Conservation (phyloP, 1,284 basidiomycete species). For the Fomitopsis betulina region DNA sequence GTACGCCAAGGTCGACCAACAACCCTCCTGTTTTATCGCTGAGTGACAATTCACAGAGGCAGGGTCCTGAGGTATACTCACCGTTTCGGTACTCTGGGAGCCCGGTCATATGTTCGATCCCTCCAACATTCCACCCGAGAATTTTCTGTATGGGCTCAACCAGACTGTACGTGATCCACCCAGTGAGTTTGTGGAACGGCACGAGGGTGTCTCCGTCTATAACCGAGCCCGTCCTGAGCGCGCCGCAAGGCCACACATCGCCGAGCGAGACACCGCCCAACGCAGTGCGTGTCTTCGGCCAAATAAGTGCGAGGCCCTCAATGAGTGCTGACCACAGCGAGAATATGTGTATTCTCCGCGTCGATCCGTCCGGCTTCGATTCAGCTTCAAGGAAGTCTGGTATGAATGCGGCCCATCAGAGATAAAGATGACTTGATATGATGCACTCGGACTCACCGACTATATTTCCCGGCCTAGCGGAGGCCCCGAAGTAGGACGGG, state of each 20-base stretch:
- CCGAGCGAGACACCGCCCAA: constrained; percentile 71
- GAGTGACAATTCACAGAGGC: background rate
- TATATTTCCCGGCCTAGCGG: constrained; percentile 78
- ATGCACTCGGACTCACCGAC: constrained; percentile 46
- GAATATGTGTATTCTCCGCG: constrained; percentile 52
- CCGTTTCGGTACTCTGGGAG: constrained; percentile 90
- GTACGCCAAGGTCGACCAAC: constrained; percentile 78
- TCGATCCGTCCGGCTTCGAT: constrained; percentile 37
- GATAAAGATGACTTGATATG: too few species aligned
- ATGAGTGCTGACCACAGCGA: constrained; percentile 83
- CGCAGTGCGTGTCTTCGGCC: constrained; percentile 77
- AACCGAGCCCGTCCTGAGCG: constrained; percentile 35
- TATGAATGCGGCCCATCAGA: too few species aligned
- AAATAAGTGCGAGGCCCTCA: constrained; percentile 81
- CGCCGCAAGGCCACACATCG: constrained; percentile 85
- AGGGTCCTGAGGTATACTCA: constrained; percentile 23
- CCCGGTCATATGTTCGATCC: constrained; percentile 76
- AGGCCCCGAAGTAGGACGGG: constrained; percentile 65
- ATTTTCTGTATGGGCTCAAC: constrained; percentile 79
- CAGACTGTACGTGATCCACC: constrained; percentile 89
- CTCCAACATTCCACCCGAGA: constrained; percentile 75
- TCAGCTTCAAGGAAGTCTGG: constrained; percentile 69
- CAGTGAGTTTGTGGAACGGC: constrained; percentile 93
- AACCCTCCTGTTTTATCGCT: constrained; percentile 62
- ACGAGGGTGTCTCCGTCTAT: constrained; percentile 69